A percentile compares a stretch with the other conserved stretches of the same genome.
phyloP scores from a whole-genome alignment of 768 basidiomycete species.

The Ephemerocybe angulata region DNA sequence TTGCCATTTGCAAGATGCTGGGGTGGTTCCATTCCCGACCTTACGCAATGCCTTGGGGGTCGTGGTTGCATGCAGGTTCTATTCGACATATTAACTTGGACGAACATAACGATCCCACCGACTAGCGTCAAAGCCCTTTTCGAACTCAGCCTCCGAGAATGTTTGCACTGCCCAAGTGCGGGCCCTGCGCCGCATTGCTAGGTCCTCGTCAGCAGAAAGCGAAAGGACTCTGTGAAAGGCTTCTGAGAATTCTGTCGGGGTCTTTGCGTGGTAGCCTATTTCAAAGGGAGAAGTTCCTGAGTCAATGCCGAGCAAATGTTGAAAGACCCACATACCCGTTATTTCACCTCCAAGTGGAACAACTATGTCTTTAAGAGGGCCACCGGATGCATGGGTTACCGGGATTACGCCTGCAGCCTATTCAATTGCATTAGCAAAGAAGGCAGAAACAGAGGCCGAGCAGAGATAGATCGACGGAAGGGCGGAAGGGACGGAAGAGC shows the following conservation, averaged over 20 bases:
- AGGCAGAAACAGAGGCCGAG: neutral
- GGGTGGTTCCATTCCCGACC: too few species aligned
- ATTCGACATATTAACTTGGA: too few species aligned
- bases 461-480: neutral
- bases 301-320: neutral
- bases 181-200: conserved; percentile 65
- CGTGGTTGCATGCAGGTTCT: too few species aligned
- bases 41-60: too few species aligned
- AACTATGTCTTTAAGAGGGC: conserved; percentile 88
- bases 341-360: conserved; percentile 68
- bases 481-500: neutral
- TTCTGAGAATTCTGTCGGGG: conserved; percentile 60
- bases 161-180: conserved; percentile 65
- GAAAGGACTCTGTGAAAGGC: conserved; percentile 62
- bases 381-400: conserved; percentile 89
- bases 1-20: too few species aligned
- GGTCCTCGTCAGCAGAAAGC: conserved; percentile 49
- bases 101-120: conserved; percentile 44
- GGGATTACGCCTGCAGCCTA: conserved; percentile 96
- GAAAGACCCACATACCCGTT: conserved; percentile 47
- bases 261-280: conserved; percentile 73
- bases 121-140: conserved; percentile 67
- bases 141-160: conserved; percentile 78
- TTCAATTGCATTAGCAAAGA: neutral
- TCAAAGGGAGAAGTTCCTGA: neutral